phyloP scores from a whole-genome alignment of 352 stramenopile genomes.

The Peronospora farinosa region DNA sequence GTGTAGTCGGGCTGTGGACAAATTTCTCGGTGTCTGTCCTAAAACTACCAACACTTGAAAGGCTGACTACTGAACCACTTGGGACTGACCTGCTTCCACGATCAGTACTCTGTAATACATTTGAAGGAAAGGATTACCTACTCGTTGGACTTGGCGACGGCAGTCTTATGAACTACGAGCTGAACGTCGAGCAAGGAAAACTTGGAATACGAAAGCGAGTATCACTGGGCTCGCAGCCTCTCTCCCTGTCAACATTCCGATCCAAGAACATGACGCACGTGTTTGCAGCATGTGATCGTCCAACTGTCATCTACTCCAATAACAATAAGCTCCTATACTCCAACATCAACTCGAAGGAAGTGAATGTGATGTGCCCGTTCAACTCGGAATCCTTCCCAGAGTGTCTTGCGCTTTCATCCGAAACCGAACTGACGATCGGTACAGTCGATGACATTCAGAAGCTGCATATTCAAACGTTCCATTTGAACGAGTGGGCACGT shows the following conservation, averaged over 20 bases:
- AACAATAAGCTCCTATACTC: slow-evolving; percentile 96
- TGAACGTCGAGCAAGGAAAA: slow-evolving; percentile 43
- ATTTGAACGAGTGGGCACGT: slow-evolving; percentile 89
- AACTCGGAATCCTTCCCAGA: slow-evolving; percentile 90
- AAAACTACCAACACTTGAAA: slow-evolving; percentile 68
- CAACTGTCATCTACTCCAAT: slow-evolving; percentile 95
- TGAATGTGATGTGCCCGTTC: slow-evolving; percentile 91
- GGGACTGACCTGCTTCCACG: slow-evolving; percentile 81
- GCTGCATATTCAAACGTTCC: slow-evolving; percentile 96
- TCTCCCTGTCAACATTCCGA: slow-evolving; percentile 89
- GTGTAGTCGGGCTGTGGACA: slow-evolving; percentile 88
- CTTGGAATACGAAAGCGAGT: slow-evolving; percentile 90
- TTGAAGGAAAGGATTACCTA: slow-evolving; percentile 86
- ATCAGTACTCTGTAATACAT: slow-evolving; percentile 84
- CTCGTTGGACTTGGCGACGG: slow-evolving; percentile 96
- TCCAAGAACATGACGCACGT: slow-evolving; percentile 92
- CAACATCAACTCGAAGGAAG: slow-evolving; percentile 90
- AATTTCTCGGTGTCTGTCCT: slow-evolving; percentile 89
- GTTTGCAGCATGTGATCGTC: slow-evolving; percentile 94
- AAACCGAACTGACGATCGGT: slow-evolving; percentile 92
- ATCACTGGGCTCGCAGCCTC: slow-evolving; percentile 91
- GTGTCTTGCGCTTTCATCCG: slow-evolving; percentile 93
- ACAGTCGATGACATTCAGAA: slow-evolving; percentile 99
- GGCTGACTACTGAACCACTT: slow-evolving; percentile 57
- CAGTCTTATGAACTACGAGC: slow-evolving; percentile 89